Evolutionary conservation across 495 filamentous ascomycete genomes (phyloP), one percentile per base, ranked within the genome.

Genomic region (Penicillium turbatum): DNA sequence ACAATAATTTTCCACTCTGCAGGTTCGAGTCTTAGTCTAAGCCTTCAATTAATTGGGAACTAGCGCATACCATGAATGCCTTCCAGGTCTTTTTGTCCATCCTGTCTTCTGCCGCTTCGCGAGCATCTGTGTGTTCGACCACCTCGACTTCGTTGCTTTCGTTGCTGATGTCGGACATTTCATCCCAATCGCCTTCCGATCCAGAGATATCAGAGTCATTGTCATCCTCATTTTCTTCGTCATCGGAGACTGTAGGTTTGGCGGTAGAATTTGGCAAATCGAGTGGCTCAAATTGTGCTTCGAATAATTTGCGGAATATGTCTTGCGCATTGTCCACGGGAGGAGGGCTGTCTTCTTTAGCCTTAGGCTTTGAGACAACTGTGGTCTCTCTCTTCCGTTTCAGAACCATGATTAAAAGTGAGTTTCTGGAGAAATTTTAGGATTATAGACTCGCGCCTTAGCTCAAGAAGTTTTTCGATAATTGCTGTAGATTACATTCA

Each of bases 231-330:
- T 68, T 64, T 19, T 57, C 61, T 0, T 59, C 59, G 1, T 65
- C 53, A 16, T 73, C 63, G 36, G 46, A 50, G 12, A 62, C 57
- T 15, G 59, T 30, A 15, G 52, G 13, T 5, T 57, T 47, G 24
- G 42, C 55, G 8, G 53, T 45, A 32, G 63, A 11, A 6, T n/a
- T 29, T 34, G 49, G 65, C 53, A 57, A 54, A 59, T 76, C 75
- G 17, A 97, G 62, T 10, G 92, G 89, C 57, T 84, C 81, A 70
- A 96, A 97, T 60, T 86, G 84, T 8, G 86, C 81, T 70, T 97
- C 93, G 67, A 98, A 97, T 65, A 89, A 85, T 56, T 83, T 85
- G 52, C 83, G 83, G 56, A 98, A 84, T 31, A 87, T 72, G 50
- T 79, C 83, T 37, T 74, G 68, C 26, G 68, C 61, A 48, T 66